These are phyloP conservation scores for Actinidia polygama DNA, from an alignment of 179 eudicot genomes.

Conservation along the genomic window DNA sequence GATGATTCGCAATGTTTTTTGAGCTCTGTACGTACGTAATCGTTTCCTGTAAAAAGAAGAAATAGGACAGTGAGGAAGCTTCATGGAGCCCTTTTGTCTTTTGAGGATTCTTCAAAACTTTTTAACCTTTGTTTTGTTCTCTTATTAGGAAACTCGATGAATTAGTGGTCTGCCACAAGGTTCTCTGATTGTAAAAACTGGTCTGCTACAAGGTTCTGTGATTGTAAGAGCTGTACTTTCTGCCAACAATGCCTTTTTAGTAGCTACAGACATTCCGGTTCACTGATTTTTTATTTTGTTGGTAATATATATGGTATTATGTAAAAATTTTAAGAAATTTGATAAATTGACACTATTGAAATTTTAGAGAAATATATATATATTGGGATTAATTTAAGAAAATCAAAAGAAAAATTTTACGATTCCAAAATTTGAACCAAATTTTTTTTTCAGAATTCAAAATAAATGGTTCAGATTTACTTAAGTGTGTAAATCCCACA, in stretches of 20 bases:
- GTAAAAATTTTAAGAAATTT: not conserved
- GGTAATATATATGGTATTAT: too few species aligned
- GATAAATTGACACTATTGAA: too few species aligned
- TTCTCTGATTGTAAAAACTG: not conserved
- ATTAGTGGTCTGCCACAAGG: not conserved
- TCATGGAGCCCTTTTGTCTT: constrained; percentile 7
- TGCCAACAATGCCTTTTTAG: not conserved
- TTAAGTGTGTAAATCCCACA: too few species aligned
- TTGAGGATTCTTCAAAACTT: not conserved
- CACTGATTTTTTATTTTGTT: too few species aligned
- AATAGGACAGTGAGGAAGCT: constrained; percentile 9
- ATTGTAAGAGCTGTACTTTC: not conserved
- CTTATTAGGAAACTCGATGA: not conserved
- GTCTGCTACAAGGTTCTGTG: too few species aligned
- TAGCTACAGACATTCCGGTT: too few species aligned
- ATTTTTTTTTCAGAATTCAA: too few species aligned
- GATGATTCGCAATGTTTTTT: not conserved
- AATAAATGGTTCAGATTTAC: too few species aligned
- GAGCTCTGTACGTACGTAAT: not conserved
- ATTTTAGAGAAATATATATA: too few species aligned
- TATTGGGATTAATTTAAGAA: too few species aligned
- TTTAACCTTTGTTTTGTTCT: not conserved
- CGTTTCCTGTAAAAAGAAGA: not conserved
- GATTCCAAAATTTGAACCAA: too few species aligned
- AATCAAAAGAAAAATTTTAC: too few species aligned